Base-by-base conservation (phyloP, 208 protist genomes). In the Trypanosoma avium region DNA sequence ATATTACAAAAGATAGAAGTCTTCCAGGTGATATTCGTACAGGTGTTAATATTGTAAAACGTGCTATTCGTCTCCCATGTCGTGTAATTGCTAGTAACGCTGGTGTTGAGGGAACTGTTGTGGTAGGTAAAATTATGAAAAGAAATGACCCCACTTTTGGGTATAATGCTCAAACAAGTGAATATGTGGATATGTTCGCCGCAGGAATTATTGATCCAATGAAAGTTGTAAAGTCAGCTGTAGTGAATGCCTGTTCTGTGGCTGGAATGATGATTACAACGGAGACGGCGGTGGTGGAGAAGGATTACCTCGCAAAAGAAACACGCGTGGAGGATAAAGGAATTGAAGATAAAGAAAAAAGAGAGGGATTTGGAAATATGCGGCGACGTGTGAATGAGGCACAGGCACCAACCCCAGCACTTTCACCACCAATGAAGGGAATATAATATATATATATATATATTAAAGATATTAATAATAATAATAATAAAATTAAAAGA, bases 161-260 rank as follows among this genome's bases (percentile, higher is more conserved):
- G 65, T 99, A 97, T 82, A 94, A 99, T 74, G 97, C 97, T 1
- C 83, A 94, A 63, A 98, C 81, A 10, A 87, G 84, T 49, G 71
- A 98, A 70, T 99, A 98, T 75, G 86, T 90, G 56, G 93, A 99
- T 77, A 99, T 99, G 97, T 93, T 99, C 67, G 68, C 96, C 55
- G 86, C 82, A 7, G 99, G 99, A 67, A 99, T 99, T 75, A 97
- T 99, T 70, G 99, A 99, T 82, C 99, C 99, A 46, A 98, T 98
- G 76, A 99, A 99, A 87, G 99, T 99, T 19, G 98, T 99, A 36
- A 91, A 97, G 61, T 98, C 97, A 12, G 97, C 98, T 10, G 86
- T 99, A 1, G 81, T 98, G 27, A 98, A 99, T 70, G 97, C 98
- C n/a, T 91, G 97, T 58, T 97, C 90, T 33, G 98, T 99, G 13